Base-by-base conservation (phyloP, 1,139 yeast species). In the Yamadazyma sp. region DNA sequence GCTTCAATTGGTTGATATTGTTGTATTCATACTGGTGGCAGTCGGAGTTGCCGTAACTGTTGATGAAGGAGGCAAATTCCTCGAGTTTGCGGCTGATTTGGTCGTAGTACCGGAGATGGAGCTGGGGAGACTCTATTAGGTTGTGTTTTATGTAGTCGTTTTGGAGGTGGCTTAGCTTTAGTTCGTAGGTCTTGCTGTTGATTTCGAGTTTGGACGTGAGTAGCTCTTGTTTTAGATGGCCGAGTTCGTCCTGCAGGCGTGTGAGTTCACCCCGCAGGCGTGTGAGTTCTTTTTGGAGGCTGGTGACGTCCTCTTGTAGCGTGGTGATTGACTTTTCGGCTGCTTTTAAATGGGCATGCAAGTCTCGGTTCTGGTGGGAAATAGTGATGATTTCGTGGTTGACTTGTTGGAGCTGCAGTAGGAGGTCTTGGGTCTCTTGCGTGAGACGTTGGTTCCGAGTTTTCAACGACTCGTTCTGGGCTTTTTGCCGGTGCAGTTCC, bases 1-100 rank as follows among this genome's bases (percentile, higher is more conserved):
- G 28, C 23, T 44, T 45, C 31, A 45, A 31, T 24, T 46, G 51
- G n/a, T 37, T 25, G 3, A 45, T 36, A 22, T 37, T 45, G 4
- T 42, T 42, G 29, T 40, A 39, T 27, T 46, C 40, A 31, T 45
- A 47, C 7, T 31, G 26, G n/a, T 32, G 32, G 6, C 35, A 22
- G 11, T 33, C 39, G 6, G 17, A 13, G 10, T 35, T 36, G 4
- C 28, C 4, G 28, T 25, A 25, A 4, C 28, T 12, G 12, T 25
- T 33, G 21, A 42, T 36, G 25, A 38, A 43, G n/a, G 37, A 35
- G 9, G 42, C 39, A 28, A 46, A 48, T 14, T 46, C 46, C 10
- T 25, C 21, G 8, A 48, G 29, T 25, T 44, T 47, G 24, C 28
- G 27, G 12, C 37, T 27, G 6, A 48, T 45, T 26, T 45, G 41